Evolutionary conservation across 2,329 filamentous ascomycete species (phyloP).

Genomic region (Lachnellula suecica): DNA sequence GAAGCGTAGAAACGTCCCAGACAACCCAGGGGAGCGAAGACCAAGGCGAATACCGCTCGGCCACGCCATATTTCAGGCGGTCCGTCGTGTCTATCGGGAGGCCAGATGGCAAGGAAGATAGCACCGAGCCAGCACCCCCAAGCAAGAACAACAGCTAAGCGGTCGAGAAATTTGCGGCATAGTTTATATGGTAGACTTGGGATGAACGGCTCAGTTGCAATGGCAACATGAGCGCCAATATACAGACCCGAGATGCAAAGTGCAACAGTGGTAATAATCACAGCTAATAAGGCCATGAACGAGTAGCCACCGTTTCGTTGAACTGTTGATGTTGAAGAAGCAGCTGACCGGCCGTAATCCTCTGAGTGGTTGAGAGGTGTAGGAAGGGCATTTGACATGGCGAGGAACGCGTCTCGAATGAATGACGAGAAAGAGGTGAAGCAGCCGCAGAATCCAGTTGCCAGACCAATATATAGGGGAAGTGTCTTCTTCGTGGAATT

Average conservation of each 20-base stretch:
- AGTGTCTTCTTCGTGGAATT: slow-evolving; percentile 76
- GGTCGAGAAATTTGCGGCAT: slow-evolving; percentile 63
- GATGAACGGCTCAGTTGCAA: slow-evolving; percentile 54
- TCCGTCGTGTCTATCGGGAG: slow-evolving; percentile 54
- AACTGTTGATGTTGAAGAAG: slow-evolving; percentile 36
- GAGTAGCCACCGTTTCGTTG: slow-evolving; percentile 72
- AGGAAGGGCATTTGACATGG: slow-evolving; percentile 71
- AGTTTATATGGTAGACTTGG: slow-evolving; percentile 60
- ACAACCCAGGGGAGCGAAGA: slow-evolving; percentile 81
- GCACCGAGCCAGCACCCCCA: slow-evolving; percentile 78
- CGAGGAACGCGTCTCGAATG: slow-evolving; percentile 76
- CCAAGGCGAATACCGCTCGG: slow-evolving; percentile 70
- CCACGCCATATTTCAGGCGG: slow-evolving; percentile 68
- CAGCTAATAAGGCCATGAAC: slow-evolving; percentile 76
- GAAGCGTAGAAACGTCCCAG: slow-evolving; percentile 73
- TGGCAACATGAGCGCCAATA: slow-evolving; percentile 73
- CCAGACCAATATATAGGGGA: slow-evolving; percentile 82
- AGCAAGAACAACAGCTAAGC: slow-evolving; percentile 60
- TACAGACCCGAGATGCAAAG: slow-evolving; percentile 70
- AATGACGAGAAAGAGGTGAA: slow-evolving; percentile 90
- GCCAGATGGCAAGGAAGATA: slow-evolving; percentile 68
- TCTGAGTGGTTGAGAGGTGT: slow-evolving; percentile 43
- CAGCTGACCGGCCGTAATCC: slow-evolving; percentile 32
- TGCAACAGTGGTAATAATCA: slow-evolving; percentile 70
- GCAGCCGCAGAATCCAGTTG: slow-evolving; percentile 85